Evolutionary conservation across 192 early-diverging fungal species (phyloP), one percentile per base, ranked within the genome.

Genomic region (Fimicolochytrium jonesii): DNA sequence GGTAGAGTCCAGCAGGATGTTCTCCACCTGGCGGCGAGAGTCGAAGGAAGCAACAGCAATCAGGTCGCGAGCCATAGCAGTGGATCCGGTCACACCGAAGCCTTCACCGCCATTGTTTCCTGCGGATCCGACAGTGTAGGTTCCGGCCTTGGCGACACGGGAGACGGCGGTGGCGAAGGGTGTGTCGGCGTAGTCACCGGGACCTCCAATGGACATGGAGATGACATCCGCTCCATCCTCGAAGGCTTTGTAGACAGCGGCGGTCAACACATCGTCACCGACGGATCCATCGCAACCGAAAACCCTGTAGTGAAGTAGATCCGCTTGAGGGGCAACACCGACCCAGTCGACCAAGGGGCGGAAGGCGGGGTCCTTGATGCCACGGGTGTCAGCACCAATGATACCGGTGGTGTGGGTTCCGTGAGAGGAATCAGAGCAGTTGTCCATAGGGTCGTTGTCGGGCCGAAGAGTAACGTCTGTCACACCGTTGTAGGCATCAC

Each of bases 291-390:
- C 54, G 68, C 92, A 94, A 7, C 90, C 88, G 67, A 91, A 64
- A 18, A 93, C 81, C 46, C 92, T 76, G 78, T 90, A 96, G 5
- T 80, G 81, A 6, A 87, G 87, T 28, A 94, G 71, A 3, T 75
- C 88, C 20, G 84, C 92, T 44, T 82, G 81, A 0, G 94, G 94
- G n/a, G 91, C 92, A 22, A 93, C 88, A 37, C 94, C 94, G 22
- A 53, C 48, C 48, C 67, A 78, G 32, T 52, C 44, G 5, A 51
- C 4, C 0, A 25, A 13, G 13, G 67, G 67, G 2, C 13, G 22
- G 17, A 34, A 69, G 11, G 23, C 59, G 22, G 50, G 13, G n/a
- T 9, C 25, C 30, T n/a, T 0, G 44, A 69, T 47, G 64, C 49
- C 57, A 20, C 18, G 29, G 1, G 72, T 68, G 50, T 74, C 54